Percentiles rank a stretch among this genome's conserved stretches.
phyloP scores from a whole-genome alignment of 1,284 basidiomycete genomes.

The Boletus smithii region DNA sequence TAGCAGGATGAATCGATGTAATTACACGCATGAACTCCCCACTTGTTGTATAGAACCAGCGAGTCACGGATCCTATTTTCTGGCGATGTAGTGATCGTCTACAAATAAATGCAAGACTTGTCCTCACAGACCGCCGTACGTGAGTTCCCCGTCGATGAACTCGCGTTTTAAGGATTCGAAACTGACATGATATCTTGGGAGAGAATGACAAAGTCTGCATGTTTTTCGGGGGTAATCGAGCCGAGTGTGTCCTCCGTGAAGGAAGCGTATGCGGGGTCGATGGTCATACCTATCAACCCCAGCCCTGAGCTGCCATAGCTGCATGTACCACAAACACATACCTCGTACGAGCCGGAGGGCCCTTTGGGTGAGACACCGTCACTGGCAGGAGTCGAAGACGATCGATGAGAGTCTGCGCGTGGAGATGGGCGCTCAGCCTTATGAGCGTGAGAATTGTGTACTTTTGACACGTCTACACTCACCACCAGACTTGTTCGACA shows the following conservation, averaged over 20 bases:
- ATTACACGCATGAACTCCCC: no score
- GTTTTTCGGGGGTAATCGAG: constrained; percentile 72
- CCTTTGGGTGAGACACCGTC: constrained; percentile 81
- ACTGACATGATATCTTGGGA: constrained; percentile 80
- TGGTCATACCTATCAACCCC: constrained; percentile 54
- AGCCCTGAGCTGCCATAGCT: constrained; percentile 4
- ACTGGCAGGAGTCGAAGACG: no score
- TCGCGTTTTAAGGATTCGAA: constrained; percentile 63
- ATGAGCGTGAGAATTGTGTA: constrained; percentile 15
- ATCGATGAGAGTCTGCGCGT: no score
- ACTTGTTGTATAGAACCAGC: no score
- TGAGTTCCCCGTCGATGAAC: constrained; percentile 75
- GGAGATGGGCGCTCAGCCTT: no score
- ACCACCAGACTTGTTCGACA: background rate
- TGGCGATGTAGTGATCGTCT: background rate
- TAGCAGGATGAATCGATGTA: no score
- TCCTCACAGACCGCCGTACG: constrained; percentile 48
- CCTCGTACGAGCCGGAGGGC: constrained; percentile 76
- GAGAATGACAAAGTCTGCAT: constrained; percentile 80
- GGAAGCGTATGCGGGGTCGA: constrained; percentile 82
- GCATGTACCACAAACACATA: constrained; percentile 33
- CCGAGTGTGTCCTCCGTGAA: constrained; percentile 75
- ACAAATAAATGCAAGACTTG: background rate
- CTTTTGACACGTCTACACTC: constrained; percentile 13
- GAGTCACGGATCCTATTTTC: background rate